Conservation (phyloP, 2,329 filamentous ascomycete genomes). For the Fusarium beomiforme region DNA sequence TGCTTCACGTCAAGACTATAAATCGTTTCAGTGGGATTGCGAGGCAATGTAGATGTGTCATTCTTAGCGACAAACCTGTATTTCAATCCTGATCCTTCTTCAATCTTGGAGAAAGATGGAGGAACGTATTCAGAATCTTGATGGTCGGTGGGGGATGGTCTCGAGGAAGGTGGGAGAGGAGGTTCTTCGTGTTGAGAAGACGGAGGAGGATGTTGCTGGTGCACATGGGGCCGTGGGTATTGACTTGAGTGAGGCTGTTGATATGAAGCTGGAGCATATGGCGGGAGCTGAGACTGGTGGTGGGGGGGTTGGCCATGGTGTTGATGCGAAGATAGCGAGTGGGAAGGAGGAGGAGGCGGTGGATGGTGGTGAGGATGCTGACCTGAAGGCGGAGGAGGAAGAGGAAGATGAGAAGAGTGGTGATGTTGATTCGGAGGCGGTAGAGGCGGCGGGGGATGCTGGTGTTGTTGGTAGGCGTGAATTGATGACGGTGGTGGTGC, state of each 20-base stretch:
- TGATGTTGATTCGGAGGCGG: slow-evolving; percentile 36
- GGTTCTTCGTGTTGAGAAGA: slow-evolving; percentile 38
- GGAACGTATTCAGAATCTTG: slow-evolving; percentile 35
- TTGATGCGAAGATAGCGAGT: slow-evolving; percentile 37
- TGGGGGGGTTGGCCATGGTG: slow-evolving; percentile 32
- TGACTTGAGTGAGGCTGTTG: slow-evolving; percentile 40
- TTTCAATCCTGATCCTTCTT: slow-evolving; percentile 48
- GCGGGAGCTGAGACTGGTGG: slow-evolving; percentile 33
- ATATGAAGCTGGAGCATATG: slow-evolving; percentile 33
- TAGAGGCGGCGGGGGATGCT: slow-evolving; percentile 35
- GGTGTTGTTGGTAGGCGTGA: slow-evolving; percentile 41
- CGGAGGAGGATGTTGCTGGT: slow-evolving; percentile 38
- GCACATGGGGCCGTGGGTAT: slow-evolving; percentile 38
- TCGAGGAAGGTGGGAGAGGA: slow-evolving; percentile 24
- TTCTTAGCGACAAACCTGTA: slow-evolving; percentile 46
- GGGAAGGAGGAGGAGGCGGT: slow-evolving; percentile 26
- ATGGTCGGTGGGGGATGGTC: slow-evolving; percentile 30
- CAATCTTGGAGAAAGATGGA: slow-evolving; percentile 47
- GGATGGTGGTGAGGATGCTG: slow-evolving; percentile 25
- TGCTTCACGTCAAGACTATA: slow-evolving; percentile 81
- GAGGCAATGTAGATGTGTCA: background rate
- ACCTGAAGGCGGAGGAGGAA: slow-evolving; percentile 16
- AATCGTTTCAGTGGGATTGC: slow-evolving; percentile 26
- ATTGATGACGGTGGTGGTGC: slow-evolving; percentile 31
- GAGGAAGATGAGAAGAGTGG: slow-evolving; percentile 32